phyloP scores from a whole-genome alignment of 1,139 yeast species.

The Geotrichum cucujoidarum region DNA sequence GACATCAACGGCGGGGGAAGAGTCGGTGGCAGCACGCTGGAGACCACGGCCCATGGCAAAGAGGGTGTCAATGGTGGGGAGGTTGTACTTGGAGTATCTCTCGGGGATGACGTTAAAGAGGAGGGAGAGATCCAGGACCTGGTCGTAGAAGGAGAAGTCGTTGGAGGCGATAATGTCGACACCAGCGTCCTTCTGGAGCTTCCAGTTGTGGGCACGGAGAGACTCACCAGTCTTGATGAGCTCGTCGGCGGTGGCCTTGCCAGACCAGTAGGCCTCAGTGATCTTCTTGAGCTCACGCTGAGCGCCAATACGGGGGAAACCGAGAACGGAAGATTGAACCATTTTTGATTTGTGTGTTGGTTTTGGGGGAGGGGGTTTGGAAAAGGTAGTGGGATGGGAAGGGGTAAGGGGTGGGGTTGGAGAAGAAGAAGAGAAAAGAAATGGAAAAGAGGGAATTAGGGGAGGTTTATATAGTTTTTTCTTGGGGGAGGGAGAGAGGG shows the following conservation, averaged over 20 bases:
- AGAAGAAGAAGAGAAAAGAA: conserved; percentile 4
- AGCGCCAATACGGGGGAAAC: conserved; percentile 97
- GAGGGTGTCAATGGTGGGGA: conserved; percentile 84
- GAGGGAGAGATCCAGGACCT: conserved; percentile 86
- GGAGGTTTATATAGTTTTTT: conserved; percentile 10
- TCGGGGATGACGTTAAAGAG: conserved; percentile 95
- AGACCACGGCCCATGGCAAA: conserved; percentile 99
- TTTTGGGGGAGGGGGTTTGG: neutral
- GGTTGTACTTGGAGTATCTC: conserved; percentile 87
- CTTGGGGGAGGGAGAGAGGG: neutral
- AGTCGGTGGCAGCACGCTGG: conserved; percentile 91
- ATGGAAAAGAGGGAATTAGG: neutral
- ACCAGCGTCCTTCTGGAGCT: conserved; percentile 94
- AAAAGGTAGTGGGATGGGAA: conserved; percentile 9
- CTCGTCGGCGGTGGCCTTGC: conserved; percentile 83
- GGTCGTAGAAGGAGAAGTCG: conserved; percentile 97
- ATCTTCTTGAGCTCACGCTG: conserved; percentile 98
- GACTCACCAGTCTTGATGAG: conserved; percentile 90
- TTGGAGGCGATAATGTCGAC: conserved; percentile 95
- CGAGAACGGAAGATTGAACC: conserved; percentile 96
- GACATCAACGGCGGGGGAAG: conserved; percentile 88
- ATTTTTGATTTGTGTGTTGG: conserved; percentile 38
- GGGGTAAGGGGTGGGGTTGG: conserved; percentile 11
- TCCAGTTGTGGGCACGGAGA: conserved; percentile 95
- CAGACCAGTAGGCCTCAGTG: conserved; percentile 98